phyloP scores from a whole-genome alignment of 768 basidiomycete genomes.

The Russula dissimulans region DNA sequence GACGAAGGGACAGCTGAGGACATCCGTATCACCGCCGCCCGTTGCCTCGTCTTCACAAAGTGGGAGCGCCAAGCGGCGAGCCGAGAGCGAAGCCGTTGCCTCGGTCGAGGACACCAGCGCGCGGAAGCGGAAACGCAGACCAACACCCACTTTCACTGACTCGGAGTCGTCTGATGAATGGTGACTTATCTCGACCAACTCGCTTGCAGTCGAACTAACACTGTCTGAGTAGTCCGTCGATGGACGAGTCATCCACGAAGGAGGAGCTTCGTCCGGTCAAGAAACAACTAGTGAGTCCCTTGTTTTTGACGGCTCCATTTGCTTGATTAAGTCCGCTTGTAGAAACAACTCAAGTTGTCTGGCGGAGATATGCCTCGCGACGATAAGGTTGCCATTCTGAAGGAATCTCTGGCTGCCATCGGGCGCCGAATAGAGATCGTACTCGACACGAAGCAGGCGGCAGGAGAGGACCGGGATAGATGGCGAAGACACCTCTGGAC shows the following conservation, averaged over 20 bases:
- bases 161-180: conserved; percentile 90
- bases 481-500: conserved; percentile 97
- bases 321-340: conserved; percentile 11
- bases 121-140: conserved; percentile 79
- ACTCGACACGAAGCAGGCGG: conserved; percentile 60
- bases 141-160: conserved; percentile 95
- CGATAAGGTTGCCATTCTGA: conserved; percentile 91
- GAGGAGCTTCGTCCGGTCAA: conserved; percentile 95
- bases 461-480: conserved; percentile 74
- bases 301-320: not conserved
- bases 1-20: conserved; percentile 59
- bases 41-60: conserved; percentile 59
- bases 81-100: conserved; percentile 78
- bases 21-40: conserved; percentile 70
- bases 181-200: conserved; percentile 36
- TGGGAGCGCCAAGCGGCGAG: conserved; percentile 60
- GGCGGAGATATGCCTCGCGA: conserved; percentile 91
- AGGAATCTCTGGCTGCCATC: conserved; percentile 90
- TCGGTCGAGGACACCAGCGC: conserved; percentile 64
- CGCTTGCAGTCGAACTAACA: conserved; percentile 11
- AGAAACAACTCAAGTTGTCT: conserved; percentile 94
- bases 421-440: conserved; percentile 87
- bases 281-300: conserved; percentile 70
- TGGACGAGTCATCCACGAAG: conserved; percentile 90
- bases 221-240: conserved; percentile 59